Percentiles rank a stretch among this genome's conserved stretches.
These are phyloP conservation scores for Rhynchosporium secalis DNA, from an alignment of 2,329 filamentous ascomycete species.

Conservation along the genomic window DNA sequence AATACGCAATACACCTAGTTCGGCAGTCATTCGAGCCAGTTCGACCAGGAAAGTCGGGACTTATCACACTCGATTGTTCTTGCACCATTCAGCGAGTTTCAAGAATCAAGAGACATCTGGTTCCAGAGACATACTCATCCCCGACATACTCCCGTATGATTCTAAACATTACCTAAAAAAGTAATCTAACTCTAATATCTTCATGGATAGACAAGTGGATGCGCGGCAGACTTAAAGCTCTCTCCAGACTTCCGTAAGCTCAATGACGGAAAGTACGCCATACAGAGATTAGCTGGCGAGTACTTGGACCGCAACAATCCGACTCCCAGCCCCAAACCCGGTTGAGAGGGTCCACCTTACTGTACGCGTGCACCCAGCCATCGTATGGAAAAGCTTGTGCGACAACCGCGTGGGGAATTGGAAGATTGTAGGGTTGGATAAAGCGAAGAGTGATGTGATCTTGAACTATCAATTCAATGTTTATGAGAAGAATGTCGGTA, in stretches of 20 bases:
- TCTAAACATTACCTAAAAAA: no score
- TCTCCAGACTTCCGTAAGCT: background rate
- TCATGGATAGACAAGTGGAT: background rate
- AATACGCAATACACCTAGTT: conserved; percentile 61
- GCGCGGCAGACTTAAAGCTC: background rate
- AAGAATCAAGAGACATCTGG: conserved; percentile 56
- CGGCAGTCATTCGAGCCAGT: conserved; percentile 57
- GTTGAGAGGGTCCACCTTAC: background rate
- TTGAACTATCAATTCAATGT: background rate
- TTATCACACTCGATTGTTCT: conserved; percentile 39
- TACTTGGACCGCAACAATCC: background rate
- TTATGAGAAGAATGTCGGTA: background rate
- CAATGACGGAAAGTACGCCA: background rate
- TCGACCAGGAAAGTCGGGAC: conserved; percentile 47
- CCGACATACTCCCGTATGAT: no score
- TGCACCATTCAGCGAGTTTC: conserved; percentile 53
- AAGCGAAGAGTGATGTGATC: background rate
- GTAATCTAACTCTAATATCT: no score
- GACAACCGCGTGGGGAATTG: background rate
- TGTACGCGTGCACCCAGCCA: background rate
- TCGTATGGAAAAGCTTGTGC: background rate
- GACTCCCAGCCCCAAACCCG: background rate
- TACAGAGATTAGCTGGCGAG: background rate
- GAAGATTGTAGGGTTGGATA: background rate
- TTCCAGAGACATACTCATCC: conserved; percentile 38